Evolutionary conservation across 108 stramenopile genomes (phyloP).

Genomic region (Cylindrotheca fusiformis): DNA sequence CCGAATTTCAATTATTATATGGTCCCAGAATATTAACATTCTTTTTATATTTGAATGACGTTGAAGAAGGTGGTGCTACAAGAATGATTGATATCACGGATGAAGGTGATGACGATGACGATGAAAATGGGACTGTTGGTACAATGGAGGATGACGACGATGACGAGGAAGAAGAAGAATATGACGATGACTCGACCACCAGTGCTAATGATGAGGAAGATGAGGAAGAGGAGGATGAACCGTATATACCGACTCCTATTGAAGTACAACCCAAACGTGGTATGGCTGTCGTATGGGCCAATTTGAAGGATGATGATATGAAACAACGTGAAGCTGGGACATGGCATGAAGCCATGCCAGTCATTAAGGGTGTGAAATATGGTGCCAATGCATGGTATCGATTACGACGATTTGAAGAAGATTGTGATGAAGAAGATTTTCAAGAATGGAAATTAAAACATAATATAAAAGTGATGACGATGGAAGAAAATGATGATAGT

Average conservation of each 20-base stretch:
- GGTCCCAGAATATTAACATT: constrained; percentile 77
- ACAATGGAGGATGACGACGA: constrained; percentile 43
- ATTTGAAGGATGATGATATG: constrained; percentile 52
- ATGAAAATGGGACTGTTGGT: no score
- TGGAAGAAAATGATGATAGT: no score
- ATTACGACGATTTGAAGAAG: constrained; percentile 45
- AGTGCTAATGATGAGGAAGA: constrained; percentile 89
- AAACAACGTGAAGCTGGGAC: constrained; percentile 56
- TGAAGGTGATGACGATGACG: constrained; percentile 81
- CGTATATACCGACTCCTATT: constrained; percentile 53
- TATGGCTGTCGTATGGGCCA: constrained; percentile 76
- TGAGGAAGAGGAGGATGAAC: constrained; percentile 88
- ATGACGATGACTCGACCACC: constrained; percentile 52
- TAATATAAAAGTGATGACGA: no score
- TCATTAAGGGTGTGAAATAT: constrained; percentile 72
- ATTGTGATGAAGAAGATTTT: no score
- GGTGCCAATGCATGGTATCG: constrained; percentile 88
- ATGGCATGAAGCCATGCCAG: constrained; percentile 73
- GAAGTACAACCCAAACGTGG: constrained; percentile 69
- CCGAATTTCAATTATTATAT: constrained; percentile 17
- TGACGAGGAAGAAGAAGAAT: no score
- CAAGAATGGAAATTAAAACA: no score
- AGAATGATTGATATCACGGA: constrained; percentile 86
- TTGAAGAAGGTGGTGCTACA: no score
- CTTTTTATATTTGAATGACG: no score